Percentiles rank a stretch among this genome's conserved stretches.
These are phyloP conservation scores for Stemphylium beticola DNA, from an alignment of 2,329 filamentous ascomycete genomes.

Conservation along the genomic window DNA sequence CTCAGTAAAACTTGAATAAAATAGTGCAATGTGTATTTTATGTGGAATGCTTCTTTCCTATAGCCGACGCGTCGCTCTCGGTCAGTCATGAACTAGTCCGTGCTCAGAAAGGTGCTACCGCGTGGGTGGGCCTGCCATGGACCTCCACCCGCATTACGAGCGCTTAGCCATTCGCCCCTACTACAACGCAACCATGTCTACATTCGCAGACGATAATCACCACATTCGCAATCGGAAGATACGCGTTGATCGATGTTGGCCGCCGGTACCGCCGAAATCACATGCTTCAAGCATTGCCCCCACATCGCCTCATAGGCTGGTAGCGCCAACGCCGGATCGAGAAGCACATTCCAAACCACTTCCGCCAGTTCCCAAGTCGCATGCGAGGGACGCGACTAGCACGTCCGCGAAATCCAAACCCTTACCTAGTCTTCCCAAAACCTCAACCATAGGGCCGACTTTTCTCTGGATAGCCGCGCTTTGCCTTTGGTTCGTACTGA, in stretches of 20 bases:
- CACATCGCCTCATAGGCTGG: not conserved
- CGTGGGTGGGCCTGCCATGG: no score
- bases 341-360: not conserved
- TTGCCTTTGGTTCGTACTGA: slow-evolving; percentile 5
- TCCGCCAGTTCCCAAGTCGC: not conserved
- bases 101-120: not conserved
- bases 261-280: slow-evolving; percentile 2
- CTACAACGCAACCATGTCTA: not conserved
- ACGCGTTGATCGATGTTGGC: not conserved
- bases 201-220: not conserved
- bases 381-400: no score
- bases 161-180: not conserved
- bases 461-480: slow-evolving; percentile 1
- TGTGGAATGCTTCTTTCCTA: not conserved
- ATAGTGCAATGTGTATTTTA: no score
- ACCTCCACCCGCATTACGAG: not conserved
- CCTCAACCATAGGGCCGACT: not conserved
- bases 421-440: not conserved
- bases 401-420: not conserved
- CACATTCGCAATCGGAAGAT: not conserved
- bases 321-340: not conserved
- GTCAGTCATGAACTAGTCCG: not conserved
- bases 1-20: no score
- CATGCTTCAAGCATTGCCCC: not conserved
- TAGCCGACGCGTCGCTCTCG: not conserved